Base-by-base conservation (phyloP, 2,329 filamentous ascomycete genomes). In the Penicillium occitanis region DNA sequence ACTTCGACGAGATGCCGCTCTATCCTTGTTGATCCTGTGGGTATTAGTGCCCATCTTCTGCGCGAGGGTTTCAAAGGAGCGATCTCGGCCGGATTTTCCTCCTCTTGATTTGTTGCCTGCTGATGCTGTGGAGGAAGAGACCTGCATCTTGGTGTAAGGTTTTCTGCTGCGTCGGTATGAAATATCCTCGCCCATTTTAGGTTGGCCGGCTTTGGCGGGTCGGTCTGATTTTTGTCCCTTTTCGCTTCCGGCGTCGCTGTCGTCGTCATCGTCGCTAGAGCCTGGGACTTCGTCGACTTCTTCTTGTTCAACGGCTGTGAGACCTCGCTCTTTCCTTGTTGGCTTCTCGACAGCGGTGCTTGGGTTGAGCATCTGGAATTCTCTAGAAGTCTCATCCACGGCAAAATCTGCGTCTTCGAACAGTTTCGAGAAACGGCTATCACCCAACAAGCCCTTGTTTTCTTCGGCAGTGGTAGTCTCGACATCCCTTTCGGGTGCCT, bases 361-460 rank as follows among this genome's bases (percentile, higher is more conserved):
- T 4, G 95, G 92, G 76, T 99, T 99, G 79, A 96, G 88, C 55
- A 90, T 85, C 67, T 89, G 87, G 83, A 96, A 99, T 77, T 98
- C 94, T 73, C 88, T 85, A 69, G 90, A 96, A 46, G 82, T 90
- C 80, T 99, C 95, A 77, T 99, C 94, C 67, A 99, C 91, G 72
- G 87, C 87, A 78, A 97, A 98, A 66, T 96, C 93, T 72, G 93
- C 90, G 76, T 98, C 92, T 75, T 97, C 90, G 81, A 98, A 99
- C 68, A 99, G 81, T 71, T 89, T 88, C 71, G 86, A 86, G 85
- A 99, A 98, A 82, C 95, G 93, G 61, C 88, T 85, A 77, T 99
- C 95, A 67, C 87, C 87, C 63, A 99, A 87, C 42, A 96, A 80
- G 67, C 88, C 89, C 68, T 85, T 87, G 69, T 84, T 82, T 55